Percentiles rank a stretch among this genome's conserved stretches.
Conservation (phyloP, 441 rosid genomes). For the Omphalea diandra region DNA sequence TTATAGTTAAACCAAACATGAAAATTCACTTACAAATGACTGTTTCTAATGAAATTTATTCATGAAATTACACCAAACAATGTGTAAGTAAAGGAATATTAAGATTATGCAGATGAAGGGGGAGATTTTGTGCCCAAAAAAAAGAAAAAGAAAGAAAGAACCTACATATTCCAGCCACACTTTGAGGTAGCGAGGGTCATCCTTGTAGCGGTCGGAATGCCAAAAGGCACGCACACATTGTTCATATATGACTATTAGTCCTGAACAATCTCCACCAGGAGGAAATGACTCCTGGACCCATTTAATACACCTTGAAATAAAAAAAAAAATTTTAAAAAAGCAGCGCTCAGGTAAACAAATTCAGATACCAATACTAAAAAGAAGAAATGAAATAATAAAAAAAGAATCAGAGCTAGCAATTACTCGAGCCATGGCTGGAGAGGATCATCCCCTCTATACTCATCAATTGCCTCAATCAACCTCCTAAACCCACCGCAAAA, state of each 20-base stretch:
- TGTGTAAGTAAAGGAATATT: no score
- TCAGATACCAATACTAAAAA: not conserved
- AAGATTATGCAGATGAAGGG: no score
- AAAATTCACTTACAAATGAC: no score
- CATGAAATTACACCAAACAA: no score
- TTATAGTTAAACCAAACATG: no score
- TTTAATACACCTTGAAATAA: slow-evolving; percentile 64
- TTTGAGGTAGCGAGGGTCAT: slow-evolving; percentile 92
- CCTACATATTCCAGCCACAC: slow-evolving; percentile 95
- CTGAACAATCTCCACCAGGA: slow-evolving; percentile 76
- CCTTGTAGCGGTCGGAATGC: slow-evolving; percentile 73
- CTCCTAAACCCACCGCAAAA: slow-evolving; percentile 45
- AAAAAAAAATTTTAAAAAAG: not conserved
- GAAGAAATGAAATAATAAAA: not conserved
- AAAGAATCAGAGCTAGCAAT: slow-evolving; percentile 23
- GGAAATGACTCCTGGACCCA: slow-evolving; percentile 96
- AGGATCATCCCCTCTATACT: slow-evolving; percentile 81
- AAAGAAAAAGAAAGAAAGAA: slow-evolving; percentile 9
- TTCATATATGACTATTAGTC: slow-evolving; percentile 73
- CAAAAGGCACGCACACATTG: slow-evolving; percentile 89
- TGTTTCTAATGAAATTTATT: no score
- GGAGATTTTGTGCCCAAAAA: no score
- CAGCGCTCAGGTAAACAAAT: no score
- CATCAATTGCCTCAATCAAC: slow-evolving; percentile 65
- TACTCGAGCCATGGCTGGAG: slow-evolving; percentile 82